phyloP scores from a whole-genome alignment of 257 asterid genomes.

The Nemophila menziesii region DNA sequence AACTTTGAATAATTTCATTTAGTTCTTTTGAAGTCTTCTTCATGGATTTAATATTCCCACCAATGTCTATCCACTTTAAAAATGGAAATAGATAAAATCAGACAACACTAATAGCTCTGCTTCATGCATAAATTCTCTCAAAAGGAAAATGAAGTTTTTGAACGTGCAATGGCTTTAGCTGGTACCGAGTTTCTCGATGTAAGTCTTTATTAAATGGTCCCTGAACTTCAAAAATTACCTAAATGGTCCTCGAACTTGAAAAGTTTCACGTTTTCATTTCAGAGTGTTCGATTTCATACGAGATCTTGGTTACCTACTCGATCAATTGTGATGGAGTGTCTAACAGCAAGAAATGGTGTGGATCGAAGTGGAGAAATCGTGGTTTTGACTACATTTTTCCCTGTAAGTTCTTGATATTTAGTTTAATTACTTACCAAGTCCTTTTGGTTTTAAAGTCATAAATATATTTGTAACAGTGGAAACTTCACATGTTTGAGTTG shows the following conservation, averaged over 20 bases:
- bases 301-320: slow-evolving; percentile 87
- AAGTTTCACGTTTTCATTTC: slow-evolving; percentile 10
- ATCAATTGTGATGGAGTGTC: slow-evolving; percentile 57
- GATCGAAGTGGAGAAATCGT: slow-evolving; percentile 74
- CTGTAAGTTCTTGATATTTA: slow-evolving; percentile 37
- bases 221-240: neutral
- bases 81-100: too few species aligned
- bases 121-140: too few species aligned
- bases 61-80: too few species aligned
- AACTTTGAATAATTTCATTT: too few species aligned
- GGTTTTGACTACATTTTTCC: slow-evolving; percentile 62
- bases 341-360: slow-evolving; percentile 50
- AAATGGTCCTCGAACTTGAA: neutral
- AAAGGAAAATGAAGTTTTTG: slow-evolving; percentile 74
- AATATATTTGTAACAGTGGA: slow-evolving; percentile 53
- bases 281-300: slow-evolving; percentile 50
- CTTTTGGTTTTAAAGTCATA: too few species aligned
- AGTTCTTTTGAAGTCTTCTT: too few species aligned
- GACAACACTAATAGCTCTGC: too few species aligned
- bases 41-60: too few species aligned
- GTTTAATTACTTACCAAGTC: neutral
- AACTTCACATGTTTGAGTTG: slow-evolving; percentile 66
- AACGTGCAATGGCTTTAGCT: slow-evolving; percentile 64
- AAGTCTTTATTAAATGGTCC: too few species aligned
- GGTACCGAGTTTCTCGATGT: slow-evolving; percentile 80